phyloP scores from a whole-genome alignment of 2,329 filamentous ascomycete species.

The Neurospora sp. region DNA sequence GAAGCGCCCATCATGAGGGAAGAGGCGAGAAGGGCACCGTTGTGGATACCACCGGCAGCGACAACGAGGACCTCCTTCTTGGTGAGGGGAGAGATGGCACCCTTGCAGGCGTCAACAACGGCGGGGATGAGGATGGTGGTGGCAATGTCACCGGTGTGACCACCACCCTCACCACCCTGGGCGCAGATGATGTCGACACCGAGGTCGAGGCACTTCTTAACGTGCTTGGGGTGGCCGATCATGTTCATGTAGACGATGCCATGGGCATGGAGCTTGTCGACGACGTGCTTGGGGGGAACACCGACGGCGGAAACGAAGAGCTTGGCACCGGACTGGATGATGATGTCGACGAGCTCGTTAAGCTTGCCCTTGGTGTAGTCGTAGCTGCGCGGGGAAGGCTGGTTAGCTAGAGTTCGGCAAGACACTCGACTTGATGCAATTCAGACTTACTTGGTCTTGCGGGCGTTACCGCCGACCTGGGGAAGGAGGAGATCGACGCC shows the following conservation, averaged over 20 bases:
- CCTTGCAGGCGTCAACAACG: constrained; percentile 71
- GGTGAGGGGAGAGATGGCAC: constrained; percentile 77
- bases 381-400: constrained; percentile 52
- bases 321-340: constrained; percentile 84
- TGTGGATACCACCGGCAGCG: constrained; percentile 89
- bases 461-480: constrained; percentile 85
- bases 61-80: constrained; percentile 83
- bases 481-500: constrained; percentile 89
- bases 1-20: constrained; percentile 86
- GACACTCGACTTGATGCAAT: background rate
- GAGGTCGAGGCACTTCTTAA: constrained; percentile 86
- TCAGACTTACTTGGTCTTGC: constrained; percentile 74
- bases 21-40: constrained; percentile 81
- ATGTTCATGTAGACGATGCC: constrained; percentile 99
- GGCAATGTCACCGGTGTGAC: constrained; percentile 89
- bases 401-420: background rate
- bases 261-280: constrained; percentile 79
- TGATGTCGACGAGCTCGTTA: constrained; percentile 76
- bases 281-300: constrained; percentile 77
- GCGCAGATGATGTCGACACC: constrained; percentile 96
- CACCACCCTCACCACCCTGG: constrained; percentile 94
- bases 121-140: constrained; percentile 89
- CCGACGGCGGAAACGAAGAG: constrained; percentile 97
- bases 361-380: constrained; percentile 99
- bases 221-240: constrained; percentile 99